Conservation (phyloP, 768 basidiomycete species). For the Boletales sp. region DNA sequence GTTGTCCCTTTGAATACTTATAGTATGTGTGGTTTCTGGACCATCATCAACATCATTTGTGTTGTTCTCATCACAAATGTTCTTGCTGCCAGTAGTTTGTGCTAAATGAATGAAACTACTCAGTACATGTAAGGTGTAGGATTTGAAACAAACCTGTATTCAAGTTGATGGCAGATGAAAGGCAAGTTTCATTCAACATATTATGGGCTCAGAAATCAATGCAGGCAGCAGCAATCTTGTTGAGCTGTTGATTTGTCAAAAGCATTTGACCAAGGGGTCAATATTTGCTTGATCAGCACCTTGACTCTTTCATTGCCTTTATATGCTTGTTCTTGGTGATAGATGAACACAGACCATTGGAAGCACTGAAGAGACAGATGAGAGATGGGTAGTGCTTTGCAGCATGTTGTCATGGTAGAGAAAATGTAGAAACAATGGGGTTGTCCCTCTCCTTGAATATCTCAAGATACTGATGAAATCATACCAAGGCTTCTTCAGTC, state of each 20-base stretch:
- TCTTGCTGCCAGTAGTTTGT: background rate
- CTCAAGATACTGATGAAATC: no score
- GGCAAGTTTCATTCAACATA: background rate
- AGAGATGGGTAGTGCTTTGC: constrained; percentile 23
- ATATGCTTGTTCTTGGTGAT: background rate
- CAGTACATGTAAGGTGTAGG: background rate
- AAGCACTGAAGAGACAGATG: background rate
- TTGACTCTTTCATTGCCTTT: background rate
- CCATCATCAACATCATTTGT: background rate
- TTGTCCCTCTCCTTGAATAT: no score
- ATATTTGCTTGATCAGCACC: background rate
- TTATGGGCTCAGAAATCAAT: background rate
- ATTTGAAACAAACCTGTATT: background rate
- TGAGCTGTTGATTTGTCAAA: background rate
- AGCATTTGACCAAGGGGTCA: background rate
- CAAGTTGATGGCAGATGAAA: background rate
- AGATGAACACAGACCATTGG: background rate
- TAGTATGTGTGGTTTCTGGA: background rate
- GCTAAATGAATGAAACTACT: background rate
- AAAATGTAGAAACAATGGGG: no score
- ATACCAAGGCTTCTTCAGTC: no score
- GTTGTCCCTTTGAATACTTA: background rate
- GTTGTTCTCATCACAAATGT: background rate
- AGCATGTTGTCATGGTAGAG: no score
- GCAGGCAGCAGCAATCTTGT: background rate